A percentile compares a stretch with the other conserved stretches of the same genome.
Conservation (phyloP, 768 basidiomycete genomes). For the Rhizopogon sp. region DNA sequence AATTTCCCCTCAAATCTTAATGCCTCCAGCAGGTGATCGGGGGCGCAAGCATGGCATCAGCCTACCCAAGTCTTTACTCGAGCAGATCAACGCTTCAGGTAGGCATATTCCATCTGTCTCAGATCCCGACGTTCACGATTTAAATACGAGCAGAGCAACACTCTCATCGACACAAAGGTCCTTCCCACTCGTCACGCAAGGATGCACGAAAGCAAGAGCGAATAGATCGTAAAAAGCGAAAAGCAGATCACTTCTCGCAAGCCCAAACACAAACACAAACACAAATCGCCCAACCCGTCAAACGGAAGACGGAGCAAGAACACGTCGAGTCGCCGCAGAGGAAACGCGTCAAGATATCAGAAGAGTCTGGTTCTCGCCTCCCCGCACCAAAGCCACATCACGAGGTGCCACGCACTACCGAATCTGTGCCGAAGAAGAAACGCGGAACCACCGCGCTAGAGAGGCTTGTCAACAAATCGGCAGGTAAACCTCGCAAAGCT, state of each 20-base stretch:
- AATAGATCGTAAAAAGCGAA: slow-evolving; percentile 54
- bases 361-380: background rate
- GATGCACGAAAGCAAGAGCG: slow-evolving; percentile 62
- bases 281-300: slow-evolving; percentile 18
- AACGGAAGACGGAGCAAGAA: slow-evolving; percentile 38
- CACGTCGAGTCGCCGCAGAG: slow-evolving; percentile 37
- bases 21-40: slow-evolving; percentile 6
- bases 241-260: slow-evolving; percentile 52
- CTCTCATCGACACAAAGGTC: slow-evolving; percentile 4
- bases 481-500: background rate
- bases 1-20: background rate
- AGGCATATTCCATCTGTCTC: background rate
- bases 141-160: slow-evolving; percentile 1
- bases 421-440: slow-evolving; percentile 5
- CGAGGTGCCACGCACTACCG: background rate
- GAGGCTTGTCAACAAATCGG: slow-evolving; percentile 23
- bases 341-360: slow-evolving; percentile 40
- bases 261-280: too few species aligned
- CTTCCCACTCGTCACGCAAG: slow-evolving; percentile 41
- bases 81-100: slow-evolving; percentile 19
- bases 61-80: slow-evolving; percentile 23
- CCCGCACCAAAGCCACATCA: too few species aligned
- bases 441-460: slow-evolving; percentile 27
- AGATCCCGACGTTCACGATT: background rate
- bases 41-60: slow-evolving; percentile 15